Base-by-base conservation (phyloP, 2,329 filamentous ascomycete species). In the Sphaerulina populicola region DNA sequence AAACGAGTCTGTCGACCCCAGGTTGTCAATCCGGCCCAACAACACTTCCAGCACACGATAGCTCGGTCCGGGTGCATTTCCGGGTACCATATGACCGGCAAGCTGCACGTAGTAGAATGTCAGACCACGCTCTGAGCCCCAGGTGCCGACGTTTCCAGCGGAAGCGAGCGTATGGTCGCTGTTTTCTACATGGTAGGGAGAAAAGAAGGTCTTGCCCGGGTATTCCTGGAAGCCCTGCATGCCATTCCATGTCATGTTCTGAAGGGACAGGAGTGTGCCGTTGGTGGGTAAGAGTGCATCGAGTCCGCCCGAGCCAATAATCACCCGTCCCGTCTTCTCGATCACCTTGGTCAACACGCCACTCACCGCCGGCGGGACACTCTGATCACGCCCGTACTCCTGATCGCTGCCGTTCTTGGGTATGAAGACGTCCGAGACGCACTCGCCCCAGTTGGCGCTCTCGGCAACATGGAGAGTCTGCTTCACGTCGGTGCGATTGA, bases 41-140 rank as follows among this genome's bases (percentile, higher is more conserved):
- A 74, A 58, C 29, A 72, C 64, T 60, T 74, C 70, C 33, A 75
- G 38, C 59, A 68, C 67, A 21, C 71, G 56, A 53, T 70, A 73
- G 0, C 64, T 69, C 15, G 70, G 69, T 27, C 71, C 70, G 14
- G 72, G 69, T 1, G 71, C 67, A 56, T 71, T 73, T 66, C 69
- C 5, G 18, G 61, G 60, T 14, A 63, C 54, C 51, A 57, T 58
- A 50, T 66, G 64, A 0, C 63, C 64, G 10, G 63, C 60, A 14
- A 53, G 51, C 23, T 63, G 51, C 4, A 64, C 60, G 6, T 53
- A 50, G 41, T 60, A 57, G 51, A 62, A 66, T 3, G 62, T 62
- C 9, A 64, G 49, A 27, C 62, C 61, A 23, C 62, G 52, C 42
- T 66, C 63, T 1, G 56, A 54, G 15, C 59, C 53, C 53, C 53